Base-by-base conservation (phyloP, 257 asterid species). In the Vinca minor region DNA sequence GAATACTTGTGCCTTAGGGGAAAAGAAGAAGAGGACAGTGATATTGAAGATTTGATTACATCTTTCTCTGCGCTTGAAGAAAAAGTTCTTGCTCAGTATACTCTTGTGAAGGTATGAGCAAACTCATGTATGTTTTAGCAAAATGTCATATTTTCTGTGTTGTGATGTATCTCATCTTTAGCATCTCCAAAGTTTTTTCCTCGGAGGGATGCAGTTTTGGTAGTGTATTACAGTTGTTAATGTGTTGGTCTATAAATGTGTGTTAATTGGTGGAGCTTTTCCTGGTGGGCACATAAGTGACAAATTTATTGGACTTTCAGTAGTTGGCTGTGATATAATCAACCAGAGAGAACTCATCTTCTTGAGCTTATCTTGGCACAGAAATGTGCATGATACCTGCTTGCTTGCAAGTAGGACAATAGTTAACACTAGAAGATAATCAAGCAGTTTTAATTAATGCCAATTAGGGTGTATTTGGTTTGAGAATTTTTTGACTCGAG, bases 31-130 rank as follows among this genome's bases (percentile, higher is more conserved):
- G 92, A 81, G 52, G 93, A 84, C 66, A 70, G 55, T 70, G 98
- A 92, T 77, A 77, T 87, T 78, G 84, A 85, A 73, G 98, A 89
- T 73, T 80, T 92, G 71, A 73, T 89, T 31, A 47, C 61, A 73
- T 87, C 96, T 38, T 87, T 87, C 79, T 83, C 89, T 21, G 84
- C 86, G 59, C 87, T 89, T 72, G 97, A 92, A 78, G 98, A 92
- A 84, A 89, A 89, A 78, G 88, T 92, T 66, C 85, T 92, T 71
- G 88, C 75, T 75, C 91, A 84, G 74, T 92, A 92, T 77, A 89
- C 98, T 74, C 82, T 84, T 69, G 93, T 87, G 29, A 92, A 92
- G 98, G 98, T 92, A 85, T 62, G 72, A 44, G 52, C 59, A 39
- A 58, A 14, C 20, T 54, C 21, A n/a, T 25, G 10, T 35, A 23